phyloP scores from a whole-genome alignment of 768 basidiomycete genomes.

The Harrya chromipes region DNA sequence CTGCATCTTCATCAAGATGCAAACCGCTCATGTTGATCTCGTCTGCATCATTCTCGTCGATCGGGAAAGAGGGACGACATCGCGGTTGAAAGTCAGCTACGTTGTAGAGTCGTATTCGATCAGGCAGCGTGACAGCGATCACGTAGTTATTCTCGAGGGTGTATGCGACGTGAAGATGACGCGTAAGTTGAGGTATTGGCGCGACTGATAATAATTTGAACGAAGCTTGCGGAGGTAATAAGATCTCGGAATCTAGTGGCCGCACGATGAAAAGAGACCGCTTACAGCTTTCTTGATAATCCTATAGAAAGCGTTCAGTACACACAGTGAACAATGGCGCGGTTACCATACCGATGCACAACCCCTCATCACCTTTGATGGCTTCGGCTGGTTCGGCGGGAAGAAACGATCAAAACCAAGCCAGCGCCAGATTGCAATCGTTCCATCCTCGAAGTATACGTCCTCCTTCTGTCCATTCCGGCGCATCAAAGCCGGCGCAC shows the following conservation, averaged over 20 bases:
- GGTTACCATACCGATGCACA: constrained; percentile 52
- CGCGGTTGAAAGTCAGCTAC: constrained; percentile 45
- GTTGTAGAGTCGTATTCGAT: constrained; percentile 44
- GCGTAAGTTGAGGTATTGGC: constrained; percentile 39
- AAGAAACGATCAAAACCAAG: constrained; percentile 64
- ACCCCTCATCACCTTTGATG: constrained; percentile 46
- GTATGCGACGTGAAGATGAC: constrained; percentile 41
- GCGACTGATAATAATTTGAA: constrained; percentile 59
- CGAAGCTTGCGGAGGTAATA: constrained; percentile 43
- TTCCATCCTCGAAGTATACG: constrained; percentile 42
- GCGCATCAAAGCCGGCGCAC: constrained; percentile 50
- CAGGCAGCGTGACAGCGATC: constrained; percentile 42
- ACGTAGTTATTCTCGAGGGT: constrained; percentile 52
- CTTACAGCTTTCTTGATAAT: constrained; percentile 76
- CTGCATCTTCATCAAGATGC: constrained; percentile 28
- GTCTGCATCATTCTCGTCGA: constrained; percentile 26
- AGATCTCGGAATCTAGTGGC: constrained; percentile 1
- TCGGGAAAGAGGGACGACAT: constrained; percentile 40
- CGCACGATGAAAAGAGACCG: background rate
- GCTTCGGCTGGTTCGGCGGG: constrained; percentile 38
- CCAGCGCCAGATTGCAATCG: constrained; percentile 66
- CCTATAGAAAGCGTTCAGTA: constrained; percentile 39
- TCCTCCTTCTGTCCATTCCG: constrained; percentile 19
- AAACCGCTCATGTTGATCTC: constrained; percentile 21
- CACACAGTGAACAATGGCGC: background rate